A percentile compares a stretch with the other conserved stretches of the same genome.
Evolutionary conservation across 805 yeast genomes (phyloP).

Genomic region (Metschnikowia kunwiensis): DNA sequence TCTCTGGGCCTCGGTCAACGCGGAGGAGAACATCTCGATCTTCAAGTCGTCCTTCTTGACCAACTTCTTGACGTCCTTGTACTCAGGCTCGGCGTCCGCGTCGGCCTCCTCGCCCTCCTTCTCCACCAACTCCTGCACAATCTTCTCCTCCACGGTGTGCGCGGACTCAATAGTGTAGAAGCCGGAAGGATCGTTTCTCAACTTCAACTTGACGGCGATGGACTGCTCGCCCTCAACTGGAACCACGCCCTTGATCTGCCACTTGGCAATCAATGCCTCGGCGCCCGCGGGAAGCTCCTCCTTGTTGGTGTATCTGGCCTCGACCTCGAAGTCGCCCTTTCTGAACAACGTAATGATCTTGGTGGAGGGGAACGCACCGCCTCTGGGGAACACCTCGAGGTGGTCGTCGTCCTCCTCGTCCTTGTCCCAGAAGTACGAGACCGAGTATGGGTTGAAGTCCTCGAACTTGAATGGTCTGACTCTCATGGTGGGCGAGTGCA

Average conservation of each 20-base stretch:
- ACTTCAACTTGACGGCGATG: slow-evolving; percentile 85
- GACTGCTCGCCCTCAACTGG: slow-evolving; percentile 72
- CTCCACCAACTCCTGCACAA: slow-evolving; percentile 85
- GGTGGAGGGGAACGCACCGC: slow-evolving; percentile 90
- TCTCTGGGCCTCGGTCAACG: slow-evolving; percentile 55
- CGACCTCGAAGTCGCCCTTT: slow-evolving; percentile 80
- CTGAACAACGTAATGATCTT: slow-evolving; percentile 93
- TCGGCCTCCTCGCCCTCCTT: slow-evolving; percentile 51
- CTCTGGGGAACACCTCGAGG: slow-evolving; percentile 95
- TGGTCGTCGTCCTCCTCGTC: slow-evolving; percentile 88
- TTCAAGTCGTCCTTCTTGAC: slow-evolving; percentile 83
- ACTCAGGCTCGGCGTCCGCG: slow-evolving; percentile 77
- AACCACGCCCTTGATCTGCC: slow-evolving; percentile 84
- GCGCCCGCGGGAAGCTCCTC: slow-evolving; percentile 70
- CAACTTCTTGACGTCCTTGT: slow-evolving; percentile 85
- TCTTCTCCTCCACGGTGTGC: slow-evolving; percentile 87
- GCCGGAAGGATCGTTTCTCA: slow-evolving; percentile 97
- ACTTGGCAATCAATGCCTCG: slow-evolving; percentile 66
- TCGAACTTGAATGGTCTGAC: slow-evolving; percentile 98
- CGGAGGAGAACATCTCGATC: slow-evolving; percentile 58
- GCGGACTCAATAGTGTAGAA: slow-evolving; percentile 92
- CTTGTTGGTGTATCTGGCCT: slow-evolving; percentile 80
- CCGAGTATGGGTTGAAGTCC: slow-evolving; percentile 88
- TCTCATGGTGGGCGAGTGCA: slow-evolving; percentile 97
- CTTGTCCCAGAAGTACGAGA: slow-evolving; percentile 92